Percentiles rank a stretch among this genome's conserved stretches.
Evolutionary conservation across 768 basidiomycete genomes (phyloP).

Genomic region (Exidia glandulosa): DNA sequence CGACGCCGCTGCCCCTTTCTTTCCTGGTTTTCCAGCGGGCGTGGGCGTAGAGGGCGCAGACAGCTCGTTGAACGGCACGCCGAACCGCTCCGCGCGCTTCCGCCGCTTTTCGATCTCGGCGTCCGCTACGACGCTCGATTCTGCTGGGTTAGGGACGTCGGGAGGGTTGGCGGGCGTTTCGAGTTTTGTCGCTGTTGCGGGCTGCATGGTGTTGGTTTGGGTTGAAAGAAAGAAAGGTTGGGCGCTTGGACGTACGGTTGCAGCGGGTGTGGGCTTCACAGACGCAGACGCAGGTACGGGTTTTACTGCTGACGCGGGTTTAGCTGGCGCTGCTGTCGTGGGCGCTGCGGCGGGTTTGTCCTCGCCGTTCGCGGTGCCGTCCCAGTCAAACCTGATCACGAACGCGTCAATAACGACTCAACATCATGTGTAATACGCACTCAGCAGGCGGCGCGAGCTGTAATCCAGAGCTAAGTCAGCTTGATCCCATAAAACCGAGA

Average conservation of each 20-base stretch:
- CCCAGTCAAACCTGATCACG: slow-evolving; percentile 32
- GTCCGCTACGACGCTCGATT: neutral
- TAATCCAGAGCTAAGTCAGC: neutral
- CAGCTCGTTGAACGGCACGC: slow-evolving; percentile 47
- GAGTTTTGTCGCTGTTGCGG: neutral
- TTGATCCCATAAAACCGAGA: neutral
- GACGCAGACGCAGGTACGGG: neutral
- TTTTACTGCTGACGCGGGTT: neutral
- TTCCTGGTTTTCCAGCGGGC: slow-evolving; percentile 10
- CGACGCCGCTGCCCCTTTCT: slow-evolving; percentile 9
- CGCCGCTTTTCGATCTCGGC: slow-evolving; percentile 9
- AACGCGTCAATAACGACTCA: slow-evolving; percentile 1
- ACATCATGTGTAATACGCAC: slow-evolving; percentile 15
- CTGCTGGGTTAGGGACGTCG: neutral
- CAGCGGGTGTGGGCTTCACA: neutral
- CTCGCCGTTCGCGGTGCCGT: slow-evolving; percentile 1
- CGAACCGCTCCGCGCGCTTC: slow-evolving; percentile 58
- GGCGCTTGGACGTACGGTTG: neutral
- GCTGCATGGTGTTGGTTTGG: neutral
- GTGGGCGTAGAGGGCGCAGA: slow-evolving; percentile 17
- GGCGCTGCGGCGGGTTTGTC: neutral
- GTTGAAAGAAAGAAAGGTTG: neutral
- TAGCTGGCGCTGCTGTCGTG: neutral
- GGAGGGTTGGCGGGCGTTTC: neutral
- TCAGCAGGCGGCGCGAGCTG: slow-evolving; percentile 23